These are phyloP conservation scores for Dothistroma septosporum DNA, from an alignment of 2,329 filamentous ascomycete species.

Conservation along the genomic window DNA sequence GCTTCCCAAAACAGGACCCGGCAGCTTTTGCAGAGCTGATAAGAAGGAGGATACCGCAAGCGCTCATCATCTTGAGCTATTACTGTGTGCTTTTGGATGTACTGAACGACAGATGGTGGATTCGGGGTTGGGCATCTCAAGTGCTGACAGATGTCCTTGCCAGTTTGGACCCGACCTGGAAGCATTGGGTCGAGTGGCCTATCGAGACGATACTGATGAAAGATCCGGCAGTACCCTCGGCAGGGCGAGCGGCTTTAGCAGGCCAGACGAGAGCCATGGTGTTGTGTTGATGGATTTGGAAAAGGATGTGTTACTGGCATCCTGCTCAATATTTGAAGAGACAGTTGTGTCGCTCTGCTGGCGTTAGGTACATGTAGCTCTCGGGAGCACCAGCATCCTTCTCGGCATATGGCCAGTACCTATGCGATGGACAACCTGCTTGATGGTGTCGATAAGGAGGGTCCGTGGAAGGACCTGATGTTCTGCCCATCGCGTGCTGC, in stretches of 20 bases:
- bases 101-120: constrained; percentile 30
- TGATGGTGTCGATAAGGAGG: background rate
- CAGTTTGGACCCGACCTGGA: constrained; percentile 27
- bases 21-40: constrained; percentile 25
- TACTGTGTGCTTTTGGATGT: constrained; percentile 31
- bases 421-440: background rate
- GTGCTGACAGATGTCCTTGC: constrained; percentile 27
- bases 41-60: constrained; percentile 28
- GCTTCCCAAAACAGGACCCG: constrained; percentile 31
- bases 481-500: background rate
- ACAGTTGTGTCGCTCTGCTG: background rate
- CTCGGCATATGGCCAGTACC: background rate
- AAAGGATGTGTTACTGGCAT: background rate
- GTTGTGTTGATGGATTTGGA: background rate
- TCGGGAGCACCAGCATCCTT: background rate
- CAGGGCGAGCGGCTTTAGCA: background rate
- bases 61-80: constrained; percentile 30
- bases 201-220: constrained; percentile 25
- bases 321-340: background rate
- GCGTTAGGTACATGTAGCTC: background rate
- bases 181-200: constrained; percentile 32
- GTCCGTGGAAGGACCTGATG: background rate
- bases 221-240: background rate
- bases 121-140: constrained; percentile 24
- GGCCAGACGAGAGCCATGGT: background rate